phyloP scores from a whole-genome alignment of 805 yeast species.

The Suhomyces emberorum region DNA sequence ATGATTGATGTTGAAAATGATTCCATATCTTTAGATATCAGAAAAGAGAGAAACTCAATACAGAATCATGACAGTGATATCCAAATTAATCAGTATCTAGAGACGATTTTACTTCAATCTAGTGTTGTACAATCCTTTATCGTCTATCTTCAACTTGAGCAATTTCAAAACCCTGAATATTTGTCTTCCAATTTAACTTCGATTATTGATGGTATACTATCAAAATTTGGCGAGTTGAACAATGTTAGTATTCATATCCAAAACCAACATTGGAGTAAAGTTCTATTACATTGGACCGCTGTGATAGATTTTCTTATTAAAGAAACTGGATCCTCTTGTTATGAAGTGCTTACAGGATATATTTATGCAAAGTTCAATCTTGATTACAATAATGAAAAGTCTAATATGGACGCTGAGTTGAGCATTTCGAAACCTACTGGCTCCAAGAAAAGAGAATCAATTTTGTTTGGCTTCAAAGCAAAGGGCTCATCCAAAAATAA shows the following conservation, averaged over 20 bases:
- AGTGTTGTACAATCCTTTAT: slow-evolving; percentile 34
- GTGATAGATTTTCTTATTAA: slow-evolving; percentile 29
- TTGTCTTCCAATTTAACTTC: slow-evolving; percentile 23
- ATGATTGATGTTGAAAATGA: slow-evolving; percentile 20
- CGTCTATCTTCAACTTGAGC: slow-evolving; percentile 38
- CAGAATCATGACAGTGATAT: slow-evolving; percentile 26
- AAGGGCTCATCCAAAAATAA: slow-evolving; percentile 16
- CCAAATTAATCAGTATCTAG: slow-evolving; percentile 18
- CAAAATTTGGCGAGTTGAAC: slow-evolving; percentile 26
- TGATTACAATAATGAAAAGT: slow-evolving; percentile 7
- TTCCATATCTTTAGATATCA: slow-evolving; percentile 11
- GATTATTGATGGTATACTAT: slow-evolving; percentile 29
- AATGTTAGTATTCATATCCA: slow-evolving; percentile 24
- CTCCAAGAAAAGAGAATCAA: slow-evolving; percentile 20
- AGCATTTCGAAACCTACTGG: neutral
- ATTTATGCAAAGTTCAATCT: slow-evolving; percentile 27
- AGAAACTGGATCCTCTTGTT: slow-evolving; percentile 36
- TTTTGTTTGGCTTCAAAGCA: slow-evolving; percentile 25
- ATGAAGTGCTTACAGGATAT: slow-evolving; percentile 34
- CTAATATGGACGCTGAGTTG: neutral
- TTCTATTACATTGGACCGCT: slow-evolving; percentile 26
- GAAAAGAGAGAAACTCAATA: slow-evolving; percentile 21
- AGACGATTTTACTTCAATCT: slow-evolving; percentile 22
- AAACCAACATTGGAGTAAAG: slow-evolving; percentile 31
- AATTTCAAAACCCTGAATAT: slow-evolving; percentile 37